phyloP scores from a whole-genome alignment of 192 early-diverging fungal genomes.

The Cetraspora pellucida region DNA sequence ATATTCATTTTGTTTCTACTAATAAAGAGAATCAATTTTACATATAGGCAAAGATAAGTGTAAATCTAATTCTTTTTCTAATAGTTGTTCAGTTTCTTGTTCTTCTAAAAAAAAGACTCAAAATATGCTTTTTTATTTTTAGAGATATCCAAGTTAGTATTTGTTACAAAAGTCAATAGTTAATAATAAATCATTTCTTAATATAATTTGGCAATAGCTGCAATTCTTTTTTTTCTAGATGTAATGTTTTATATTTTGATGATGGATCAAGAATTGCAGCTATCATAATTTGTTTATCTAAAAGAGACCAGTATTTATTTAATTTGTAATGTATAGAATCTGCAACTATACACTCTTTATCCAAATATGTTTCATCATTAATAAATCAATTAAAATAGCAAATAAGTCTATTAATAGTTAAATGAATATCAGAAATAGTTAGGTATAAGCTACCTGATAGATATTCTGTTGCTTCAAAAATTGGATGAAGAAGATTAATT shows the following conservation, averaged over 20 bases:
- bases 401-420: background rate
- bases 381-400: background rate
- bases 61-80: constrained; percentile 10
- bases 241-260: background rate
- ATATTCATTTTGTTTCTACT: background rate
- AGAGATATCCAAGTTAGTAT: no score
- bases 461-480: no score
- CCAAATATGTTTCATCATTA: background rate
- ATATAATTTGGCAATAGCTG: background rate
- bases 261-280: background rate
- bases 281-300: background rate
- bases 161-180: background rate
- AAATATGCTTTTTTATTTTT: background rate
- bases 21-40: background rate
- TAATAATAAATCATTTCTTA: background rate
- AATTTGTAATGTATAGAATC: constrained; percentile 14
- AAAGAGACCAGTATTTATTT: constrained; percentile 3
- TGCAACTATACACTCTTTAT: background rate
- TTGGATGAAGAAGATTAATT: no score
- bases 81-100: no score
- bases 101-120: no score
- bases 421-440: background rate
- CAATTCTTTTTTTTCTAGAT: background rate
- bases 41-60: constrained; percentile 6
- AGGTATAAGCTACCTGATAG: no score